Conservation (phyloP, 2,329 filamentous ascomycete species). For the Nemania sp. region DNA sequence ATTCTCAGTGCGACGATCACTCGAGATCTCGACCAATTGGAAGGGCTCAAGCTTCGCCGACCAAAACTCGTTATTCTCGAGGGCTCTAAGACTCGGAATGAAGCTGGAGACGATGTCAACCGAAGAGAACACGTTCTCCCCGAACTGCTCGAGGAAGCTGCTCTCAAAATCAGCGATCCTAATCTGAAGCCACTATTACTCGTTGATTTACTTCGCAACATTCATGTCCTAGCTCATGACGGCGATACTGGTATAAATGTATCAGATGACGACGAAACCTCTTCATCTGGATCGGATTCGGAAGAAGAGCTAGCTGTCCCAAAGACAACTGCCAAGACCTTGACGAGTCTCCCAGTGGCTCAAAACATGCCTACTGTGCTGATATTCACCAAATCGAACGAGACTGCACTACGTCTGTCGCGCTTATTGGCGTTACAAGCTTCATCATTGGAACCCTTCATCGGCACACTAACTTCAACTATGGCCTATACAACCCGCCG, state of each 20-base stretch:
- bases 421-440: conserved; percentile 73
- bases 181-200: conserved; percentile 81
- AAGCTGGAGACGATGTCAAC: conserved; percentile 43
- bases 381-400: conserved; percentile 90
- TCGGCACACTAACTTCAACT: conserved; percentile 76
- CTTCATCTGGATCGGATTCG: conserved; percentile 41
- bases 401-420: conserved; percentile 82
- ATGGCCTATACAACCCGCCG: conserved; percentile 72
- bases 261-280: conserved; percentile 39
- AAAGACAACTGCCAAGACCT: background rate
- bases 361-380: conserved; percentile 56
- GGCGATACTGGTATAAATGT: conserved; percentile 19
- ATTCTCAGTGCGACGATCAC: conserved; percentile 93
- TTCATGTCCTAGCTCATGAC: conserved; percentile 47
- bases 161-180: conserved; percentile 68
- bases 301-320: conserved; percentile 34
- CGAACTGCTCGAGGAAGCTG: conserved; percentile 63
- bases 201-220: conserved; percentile 70
- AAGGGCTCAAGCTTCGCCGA: conserved; percentile 69
- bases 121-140: conserved; percentile 61
- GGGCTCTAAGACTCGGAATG: conserved; percentile 44
- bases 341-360: conserved; percentile 1
- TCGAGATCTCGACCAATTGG: conserved; percentile 78
- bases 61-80: conserved; percentile 80
- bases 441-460: conserved; percentile 57